A percentile compares a stretch with the other conserved stretches of the same genome.
Conservation (phyloP, 2,329 filamentous ascomycete genomes). For the Orbilia blumenaviensis region DNA sequence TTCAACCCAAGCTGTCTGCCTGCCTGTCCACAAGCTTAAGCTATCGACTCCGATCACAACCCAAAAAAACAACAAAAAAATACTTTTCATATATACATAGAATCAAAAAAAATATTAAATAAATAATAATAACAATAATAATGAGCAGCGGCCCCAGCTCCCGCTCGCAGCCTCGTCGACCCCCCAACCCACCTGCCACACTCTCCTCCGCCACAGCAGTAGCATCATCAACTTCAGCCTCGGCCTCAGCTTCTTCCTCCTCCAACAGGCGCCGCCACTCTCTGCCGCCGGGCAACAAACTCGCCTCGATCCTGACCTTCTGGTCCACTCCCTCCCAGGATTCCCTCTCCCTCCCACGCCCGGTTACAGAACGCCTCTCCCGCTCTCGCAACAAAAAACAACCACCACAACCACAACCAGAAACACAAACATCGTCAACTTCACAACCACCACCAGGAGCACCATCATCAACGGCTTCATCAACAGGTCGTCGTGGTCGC, state of each 20-base stretch:
- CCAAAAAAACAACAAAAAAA: too few species aligned
- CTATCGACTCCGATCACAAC: too few species aligned
- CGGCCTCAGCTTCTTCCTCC: neutral
- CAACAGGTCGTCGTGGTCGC: neutral
- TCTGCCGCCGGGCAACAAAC: conserved; percentile 42
- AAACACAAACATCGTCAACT: neutral
- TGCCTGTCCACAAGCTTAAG: neutral
- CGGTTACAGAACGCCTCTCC: conserved; percentile 41
- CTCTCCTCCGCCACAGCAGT: neutral
- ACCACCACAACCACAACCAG: neutral
- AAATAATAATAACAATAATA: neutral
- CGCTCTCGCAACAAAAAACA: conserved; percentile 30
- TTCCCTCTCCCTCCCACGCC: conserved; percentile 25
- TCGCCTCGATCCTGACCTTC: conserved; percentile 47
- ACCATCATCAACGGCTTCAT: neutral
- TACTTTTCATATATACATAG: too few species aligned
- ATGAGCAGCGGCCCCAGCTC: conserved; percentile 34
- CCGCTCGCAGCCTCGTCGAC: neutral
- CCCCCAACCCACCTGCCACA: neutral
- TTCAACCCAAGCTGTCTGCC: too few species aligned
- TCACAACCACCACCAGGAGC: conserved; percentile 5
- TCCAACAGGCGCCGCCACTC: conserved; percentile 41
- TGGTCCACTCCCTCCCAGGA: conserved; percentile 44
- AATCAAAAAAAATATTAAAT: too few species aligned
- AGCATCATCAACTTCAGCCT: neutral